Conservation (phyloP, 805 yeast species). For the Wickerhamomyces bisporus region DNA sequence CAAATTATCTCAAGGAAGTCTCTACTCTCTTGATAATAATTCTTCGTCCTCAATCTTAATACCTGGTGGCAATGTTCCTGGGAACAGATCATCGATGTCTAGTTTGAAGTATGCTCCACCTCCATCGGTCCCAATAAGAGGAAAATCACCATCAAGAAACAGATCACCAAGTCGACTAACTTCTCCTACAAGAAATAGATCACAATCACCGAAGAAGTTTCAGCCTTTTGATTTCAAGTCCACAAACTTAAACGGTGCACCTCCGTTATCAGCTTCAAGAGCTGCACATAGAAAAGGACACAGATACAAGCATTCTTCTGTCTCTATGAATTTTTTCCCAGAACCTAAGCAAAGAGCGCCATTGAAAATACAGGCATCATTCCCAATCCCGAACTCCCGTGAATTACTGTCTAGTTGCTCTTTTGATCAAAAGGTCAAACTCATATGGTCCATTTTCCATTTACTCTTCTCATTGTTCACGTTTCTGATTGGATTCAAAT, state of each 20-base stretch:
- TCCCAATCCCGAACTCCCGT: slow-evolving; percentile 39
- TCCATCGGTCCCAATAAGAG: slow-evolving; percentile 20
- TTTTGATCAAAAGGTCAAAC: slow-evolving; percentile 48
- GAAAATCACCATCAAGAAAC: slow-evolving; percentile 23
- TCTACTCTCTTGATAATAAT: slow-evolving; percentile 12
- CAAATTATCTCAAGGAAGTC: slow-evolving; percentile 5
- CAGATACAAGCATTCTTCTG: slow-evolving; percentile 92
- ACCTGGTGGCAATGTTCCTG: slow-evolving; percentile 26
- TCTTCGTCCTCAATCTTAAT: slow-evolving; percentile 18
- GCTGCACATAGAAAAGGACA: slow-evolving; percentile 89
- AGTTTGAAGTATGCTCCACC: slow-evolving; percentile 24
- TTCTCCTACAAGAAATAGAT: slow-evolving; percentile 27
- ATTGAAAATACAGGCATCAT: slow-evolving; percentile 66
- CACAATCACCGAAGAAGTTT: slow-evolving; percentile 23
- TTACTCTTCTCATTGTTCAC: slow-evolving; percentile 46
- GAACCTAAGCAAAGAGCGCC: slow-evolving; percentile 80
- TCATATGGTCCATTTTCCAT: slow-evolving; percentile 59
- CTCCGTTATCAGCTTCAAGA: slow-evolving; percentile 31
- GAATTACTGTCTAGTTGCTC: slow-evolving; percentile 63
- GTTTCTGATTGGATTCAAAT: slow-evolving; percentile 54
- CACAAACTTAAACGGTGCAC: slow-evolving; percentile 32
- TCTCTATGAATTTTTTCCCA: slow-evolving; percentile 91
- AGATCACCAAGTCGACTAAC: slow-evolving; percentile 25
- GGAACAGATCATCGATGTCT: slow-evolving; percentile 22
- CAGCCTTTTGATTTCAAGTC: slow-evolving; percentile 66